Evolutionary conservation across 768 basidiomycete species (phyloP), one percentile per base, ranked within the genome.

Genomic region (Phylloporus scabripes): DNA sequence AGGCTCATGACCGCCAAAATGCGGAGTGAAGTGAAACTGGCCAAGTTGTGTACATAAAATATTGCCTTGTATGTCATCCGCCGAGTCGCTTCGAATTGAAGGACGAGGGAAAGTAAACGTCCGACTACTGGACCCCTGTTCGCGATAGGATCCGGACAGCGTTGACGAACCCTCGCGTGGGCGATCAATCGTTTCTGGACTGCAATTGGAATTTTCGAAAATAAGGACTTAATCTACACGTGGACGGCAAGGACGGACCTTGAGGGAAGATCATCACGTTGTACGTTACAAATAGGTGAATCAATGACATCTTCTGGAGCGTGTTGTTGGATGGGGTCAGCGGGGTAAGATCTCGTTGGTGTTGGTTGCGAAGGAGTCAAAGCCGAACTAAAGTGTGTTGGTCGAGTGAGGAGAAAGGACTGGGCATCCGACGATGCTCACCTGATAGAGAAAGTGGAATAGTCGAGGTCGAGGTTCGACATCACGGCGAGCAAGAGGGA

Each of bases 241-340:
- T 60, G 62, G 50, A 32, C 53, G 52, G 38, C 45, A 52, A 64
- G 57, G 55, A 64, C 63, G 57, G 54, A 64, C 63, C 63, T 61
- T 61, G 64, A 57, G 59, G 57, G 64, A 63, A 61, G 61, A 64
- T 64, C 63, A 59, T 64, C 63, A 61, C 63, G 61, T 63, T 65
- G 55, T 45, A 21, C 12, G 48, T 54, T 44, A 57, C 54, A 57
- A 42, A 60, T 61, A 61, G 37, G 55, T 20, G 59, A 49, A 55
- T 55, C 54, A 51, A 61, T 64, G 63, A 59, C 63, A 60, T 61
- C 61, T 56, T 63, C 56, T 45, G 51, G 56, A 59, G 53, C 61
- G 57, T 61, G 61, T 54, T 53, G 57, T 28, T 56, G 59, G 51
- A 23, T 51, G 55, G 59, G 48, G 60, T 62, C 62, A 43, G 60